Percentiles rank a stretch among this genome's conserved stretches.
Evolutionary conservation across 371 early-diverging fungal species (phyloP).

Genomic region (Blastocladiella emersonii): DNA sequence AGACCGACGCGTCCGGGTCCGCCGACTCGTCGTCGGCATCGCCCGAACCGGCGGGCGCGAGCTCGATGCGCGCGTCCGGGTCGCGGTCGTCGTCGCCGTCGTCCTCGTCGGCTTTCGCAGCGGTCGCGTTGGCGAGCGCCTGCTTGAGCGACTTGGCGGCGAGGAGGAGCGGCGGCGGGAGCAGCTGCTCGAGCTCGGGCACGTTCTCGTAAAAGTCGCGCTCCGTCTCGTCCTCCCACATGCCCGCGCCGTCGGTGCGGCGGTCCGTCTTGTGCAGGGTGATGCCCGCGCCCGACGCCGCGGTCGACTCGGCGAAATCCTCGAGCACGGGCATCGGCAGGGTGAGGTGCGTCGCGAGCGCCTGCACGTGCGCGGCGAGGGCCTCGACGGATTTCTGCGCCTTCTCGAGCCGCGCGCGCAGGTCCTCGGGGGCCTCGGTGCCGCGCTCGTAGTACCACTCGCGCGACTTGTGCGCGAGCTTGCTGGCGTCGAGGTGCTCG

Average conservation of each 20-base stretch:
- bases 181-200: conserved; percentile 52
- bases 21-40: conserved; percentile 23
- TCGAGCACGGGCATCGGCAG: background rate
- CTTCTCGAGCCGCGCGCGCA: background rate
- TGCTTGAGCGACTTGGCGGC: conserved; percentile 23
- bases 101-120: conserved; percentile 7
- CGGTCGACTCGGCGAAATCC: background rate
- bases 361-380: background rate
- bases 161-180: conserved; percentile 63
- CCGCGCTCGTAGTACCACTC: conserved; percentile 8
- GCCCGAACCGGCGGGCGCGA: background rate
- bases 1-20: conserved; percentile 10
- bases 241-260: conserved; percentile 19
- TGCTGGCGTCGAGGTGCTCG: background rate
- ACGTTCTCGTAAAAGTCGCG: conserved; percentile 69
- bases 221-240: conserved; percentile 82
- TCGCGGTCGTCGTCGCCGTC: conserved; percentile 11
- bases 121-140: conserved; percentile 15
- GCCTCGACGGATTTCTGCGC: background rate
- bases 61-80: background rate
- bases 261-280: conserved; percentile 17
- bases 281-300: background rate
- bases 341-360: background rate
- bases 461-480: background rate
- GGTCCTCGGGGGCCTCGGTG: conserved; percentile 5